Evolutionary conservation across 169 alveolate genomes (phyloP).

Genomic region (Plasmodium vivax): DNA sequence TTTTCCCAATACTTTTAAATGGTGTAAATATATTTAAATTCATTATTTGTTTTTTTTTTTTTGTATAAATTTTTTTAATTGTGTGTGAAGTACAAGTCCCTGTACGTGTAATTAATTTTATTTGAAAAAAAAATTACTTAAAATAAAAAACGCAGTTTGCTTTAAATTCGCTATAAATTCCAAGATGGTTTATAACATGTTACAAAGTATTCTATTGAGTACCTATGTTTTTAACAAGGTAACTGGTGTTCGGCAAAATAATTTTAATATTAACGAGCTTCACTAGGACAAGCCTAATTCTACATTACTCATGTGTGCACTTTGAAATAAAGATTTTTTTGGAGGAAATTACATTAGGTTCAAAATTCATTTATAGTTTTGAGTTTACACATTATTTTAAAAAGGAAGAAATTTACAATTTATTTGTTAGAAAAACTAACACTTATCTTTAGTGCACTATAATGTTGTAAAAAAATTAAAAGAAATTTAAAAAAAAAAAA

Average conservation of each 20-base stretch:
- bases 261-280: no score
- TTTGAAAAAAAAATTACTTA: no score
- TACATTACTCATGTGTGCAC: background rate
- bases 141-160: background rate
- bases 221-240: no score
- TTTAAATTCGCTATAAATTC: background rate
- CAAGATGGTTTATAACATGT: background rate
- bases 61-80: no score
- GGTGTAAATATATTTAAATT: background rate
- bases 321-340: background rate
- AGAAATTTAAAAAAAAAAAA: no score
- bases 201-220: background rate
- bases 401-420: no score
- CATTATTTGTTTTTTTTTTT: background rate
- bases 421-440: no score
- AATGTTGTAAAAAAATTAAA: no score
- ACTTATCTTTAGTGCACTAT: no score
- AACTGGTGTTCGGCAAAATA: background rate
- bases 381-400: no score
- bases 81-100: background rate
- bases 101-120: background rate
- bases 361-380: no score
- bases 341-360: no score
- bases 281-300: background rate
- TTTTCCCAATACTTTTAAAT: background rate